These are phyloP conservation scores for Primulina tabacum DNA, from an alignment of 257 asterid species.

Conservation along the genomic window DNA sequence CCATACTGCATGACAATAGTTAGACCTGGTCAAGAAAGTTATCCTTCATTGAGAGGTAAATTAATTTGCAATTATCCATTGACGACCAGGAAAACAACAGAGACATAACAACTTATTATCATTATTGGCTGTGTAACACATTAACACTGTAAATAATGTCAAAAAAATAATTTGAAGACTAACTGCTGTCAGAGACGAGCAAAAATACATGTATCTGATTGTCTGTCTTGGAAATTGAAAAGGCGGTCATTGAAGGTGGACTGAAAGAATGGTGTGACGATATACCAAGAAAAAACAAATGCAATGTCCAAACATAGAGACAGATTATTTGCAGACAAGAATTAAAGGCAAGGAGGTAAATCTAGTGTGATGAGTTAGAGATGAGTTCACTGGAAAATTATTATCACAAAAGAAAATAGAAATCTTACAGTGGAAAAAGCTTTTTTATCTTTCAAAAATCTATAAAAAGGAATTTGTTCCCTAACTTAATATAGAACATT, in stretches of 20 bases:
- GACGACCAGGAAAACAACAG: conserved; percentile 11
- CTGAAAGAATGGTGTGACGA: conserved; percentile 13
- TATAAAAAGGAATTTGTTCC: not conserved
- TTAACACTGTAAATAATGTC: conserved; percentile 7
- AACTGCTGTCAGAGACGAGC: not conserved
- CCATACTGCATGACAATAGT: conserved; percentile 63
- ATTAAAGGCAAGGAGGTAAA: not conserved
- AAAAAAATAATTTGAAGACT: conserved; percentile 6
- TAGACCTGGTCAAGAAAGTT: conserved; percentile 26
- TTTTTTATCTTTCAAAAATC: not conserved
- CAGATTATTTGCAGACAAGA: not conserved
- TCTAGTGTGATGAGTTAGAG: not conserved
- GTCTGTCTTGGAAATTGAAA: conserved; percentile 1
- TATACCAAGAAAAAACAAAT: not conserved
- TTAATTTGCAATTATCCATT: not conserved
- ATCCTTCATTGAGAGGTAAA: conserved; percentile 17
- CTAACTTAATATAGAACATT: not conserved
- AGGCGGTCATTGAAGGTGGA: conserved; percentile 14
- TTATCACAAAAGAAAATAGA: not conserved
- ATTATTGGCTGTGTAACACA: not conserved
- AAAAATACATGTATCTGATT: not conserved
- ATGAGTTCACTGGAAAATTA: conserved; percentile 4
- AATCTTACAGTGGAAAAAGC: not conserved
- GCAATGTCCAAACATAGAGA: not conserved
- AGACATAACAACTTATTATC: conserved; percentile 1